Evolutionary conservation across 495 filamentous ascomycete species (phyloP).

Genomic region (Penicillium coffeae): DNA sequence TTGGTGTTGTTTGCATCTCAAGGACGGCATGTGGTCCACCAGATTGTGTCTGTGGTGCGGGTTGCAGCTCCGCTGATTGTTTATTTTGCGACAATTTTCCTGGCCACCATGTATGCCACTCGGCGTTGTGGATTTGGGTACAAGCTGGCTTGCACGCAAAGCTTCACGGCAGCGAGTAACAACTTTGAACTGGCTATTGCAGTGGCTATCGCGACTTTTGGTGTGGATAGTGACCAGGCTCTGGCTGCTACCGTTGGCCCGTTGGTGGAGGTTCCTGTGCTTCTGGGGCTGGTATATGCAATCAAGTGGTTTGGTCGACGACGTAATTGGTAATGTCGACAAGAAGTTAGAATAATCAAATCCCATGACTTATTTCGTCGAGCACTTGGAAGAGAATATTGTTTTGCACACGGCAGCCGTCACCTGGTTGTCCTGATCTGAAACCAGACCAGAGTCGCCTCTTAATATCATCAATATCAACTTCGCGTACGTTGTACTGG

Average conservation of each 20-base stretch:
- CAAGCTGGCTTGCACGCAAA: slow-evolving; percentile 68
- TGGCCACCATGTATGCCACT: slow-evolving; percentile 56
- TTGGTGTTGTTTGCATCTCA: slow-evolving; percentile 81
- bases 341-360: slow-evolving; percentile 2
- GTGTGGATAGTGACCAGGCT: slow-evolving; percentile 75
- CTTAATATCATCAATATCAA: slow-evolving; percentile 35
- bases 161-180: slow-evolving; percentile 92
- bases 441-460: slow-evolving; percentile 36
- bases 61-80: slow-evolving; percentile 77
- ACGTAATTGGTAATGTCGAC: slow-evolving; percentile 9
- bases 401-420: slow-evolving; percentile 43
- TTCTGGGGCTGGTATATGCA: slow-evolving; percentile 77
- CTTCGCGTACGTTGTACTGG: slow-evolving; percentile 37
- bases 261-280: slow-evolving; percentile 84
- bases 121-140: slow-evolving; percentile 70
- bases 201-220: slow-evolving; percentile 82
- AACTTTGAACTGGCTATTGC: slow-evolving; percentile 97
- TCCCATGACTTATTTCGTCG: slow-evolving; percentile 40
- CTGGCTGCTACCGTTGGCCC: slow-evolving; percentile 89
- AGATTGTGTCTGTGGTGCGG: slow-evolving; percentile 76
- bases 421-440: slow-evolving; percentile 24
- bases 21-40: slow-evolving; percentile 72
- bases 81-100: slow-evolving; percentile 76
- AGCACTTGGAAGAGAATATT: slow-evolving; percentile 41
- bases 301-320: slow-evolving; percentile 42